phyloP scores from a whole-genome alignment of 202 grass and related monocot genomes.

The Carex arenaria region DNA sequence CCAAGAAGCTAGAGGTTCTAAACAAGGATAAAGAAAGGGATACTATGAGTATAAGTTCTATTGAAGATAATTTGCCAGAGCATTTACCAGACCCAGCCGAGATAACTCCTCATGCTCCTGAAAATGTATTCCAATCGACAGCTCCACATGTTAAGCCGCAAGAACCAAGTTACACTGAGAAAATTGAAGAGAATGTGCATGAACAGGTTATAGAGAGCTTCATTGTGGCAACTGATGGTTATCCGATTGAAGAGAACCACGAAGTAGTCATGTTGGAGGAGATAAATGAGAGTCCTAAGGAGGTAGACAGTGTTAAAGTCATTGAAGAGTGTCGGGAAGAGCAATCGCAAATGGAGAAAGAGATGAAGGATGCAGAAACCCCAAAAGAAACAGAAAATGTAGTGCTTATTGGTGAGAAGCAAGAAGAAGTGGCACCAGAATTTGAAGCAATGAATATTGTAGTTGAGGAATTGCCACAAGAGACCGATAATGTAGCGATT shows the following conservation, averaged over 20 bases:
- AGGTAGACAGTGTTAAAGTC: background rate
- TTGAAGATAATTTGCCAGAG: constrained; percentile 43
- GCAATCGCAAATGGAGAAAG: background rate
- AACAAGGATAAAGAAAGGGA: constrained; percentile 37
- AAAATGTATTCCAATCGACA: constrained; percentile 15
- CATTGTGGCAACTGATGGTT: constrained; percentile 8
- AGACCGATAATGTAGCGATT: background rate
- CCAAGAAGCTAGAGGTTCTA: constrained; percentile 8
- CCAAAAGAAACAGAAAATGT: constrained; percentile 2
- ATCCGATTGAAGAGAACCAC: background rate
- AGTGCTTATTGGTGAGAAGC: constrained; percentile 3
- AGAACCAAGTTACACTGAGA: constrained; percentile 20
- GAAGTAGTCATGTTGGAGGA: background rate
- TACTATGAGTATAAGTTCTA: constrained; percentile 27
- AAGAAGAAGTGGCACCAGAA: constrained; percentile 11
- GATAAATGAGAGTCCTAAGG: constrained; percentile 4
- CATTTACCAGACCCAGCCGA: constrained; percentile 33
- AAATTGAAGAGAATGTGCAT: constrained; percentile 22
- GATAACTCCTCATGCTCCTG: background rate
- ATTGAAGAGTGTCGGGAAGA: constrained; percentile 11
- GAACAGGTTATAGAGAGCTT: constrained; percentile 14
- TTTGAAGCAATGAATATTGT: background rate
- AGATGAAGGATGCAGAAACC: background rate
- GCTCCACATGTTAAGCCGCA: constrained; percentile 8
- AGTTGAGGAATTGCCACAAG: background rate